Conservation (phyloP, 1,139 yeast genomes). For the Geotrichum fermentans region DNA sequence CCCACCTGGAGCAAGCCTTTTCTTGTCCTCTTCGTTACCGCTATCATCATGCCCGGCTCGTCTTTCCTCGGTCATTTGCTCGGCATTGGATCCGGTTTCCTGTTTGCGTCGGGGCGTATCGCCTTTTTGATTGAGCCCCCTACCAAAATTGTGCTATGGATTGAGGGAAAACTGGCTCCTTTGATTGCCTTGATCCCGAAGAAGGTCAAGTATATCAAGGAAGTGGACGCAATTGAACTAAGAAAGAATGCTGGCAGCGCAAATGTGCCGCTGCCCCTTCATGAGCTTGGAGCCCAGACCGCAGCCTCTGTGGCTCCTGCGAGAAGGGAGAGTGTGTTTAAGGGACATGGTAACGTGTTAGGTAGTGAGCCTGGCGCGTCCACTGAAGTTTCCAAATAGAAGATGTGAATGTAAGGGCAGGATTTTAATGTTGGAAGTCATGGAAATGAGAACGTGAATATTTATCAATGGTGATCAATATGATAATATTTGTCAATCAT, state of each 20-base stretch:
- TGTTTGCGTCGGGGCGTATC: conserved; percentile 54
- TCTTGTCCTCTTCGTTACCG: conserved; percentile 46
- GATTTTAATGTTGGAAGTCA: too few relatives aligned
- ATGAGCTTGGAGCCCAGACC: background rate
- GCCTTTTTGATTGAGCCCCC: conserved; percentile 58
- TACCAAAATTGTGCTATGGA: conserved; percentile 55
- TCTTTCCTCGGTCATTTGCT: conserved; percentile 70
- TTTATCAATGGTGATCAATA: too few relatives aligned
- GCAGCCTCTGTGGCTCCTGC: background rate
- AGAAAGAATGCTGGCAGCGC: conserved; percentile 31
- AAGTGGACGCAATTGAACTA: conserved; percentile 48
- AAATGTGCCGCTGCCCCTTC: background rate
- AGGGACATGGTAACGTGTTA: background rate
- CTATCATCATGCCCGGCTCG: conserved; percentile 51
- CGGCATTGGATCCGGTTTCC: conserved; percentile 51
- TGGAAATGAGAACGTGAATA: too few relatives aligned
- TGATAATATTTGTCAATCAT: too few relatives aligned
- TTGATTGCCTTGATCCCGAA: conserved; percentile 53
- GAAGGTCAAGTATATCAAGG: conserved; percentile 51
- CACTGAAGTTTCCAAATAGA: too few relatives aligned
- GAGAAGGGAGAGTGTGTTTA: background rate
- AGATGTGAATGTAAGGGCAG: too few relatives aligned
- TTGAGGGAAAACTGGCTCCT: conserved; percentile 52
- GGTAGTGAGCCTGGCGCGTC: background rate
- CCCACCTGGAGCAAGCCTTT: conserved; percentile 65